Percentiles rank a stretch among this genome's conserved stretches.
phyloP scores from a whole-genome alignment of 2,329 filamentous ascomycete species.

The Colletotrichum sp. region DNA sequence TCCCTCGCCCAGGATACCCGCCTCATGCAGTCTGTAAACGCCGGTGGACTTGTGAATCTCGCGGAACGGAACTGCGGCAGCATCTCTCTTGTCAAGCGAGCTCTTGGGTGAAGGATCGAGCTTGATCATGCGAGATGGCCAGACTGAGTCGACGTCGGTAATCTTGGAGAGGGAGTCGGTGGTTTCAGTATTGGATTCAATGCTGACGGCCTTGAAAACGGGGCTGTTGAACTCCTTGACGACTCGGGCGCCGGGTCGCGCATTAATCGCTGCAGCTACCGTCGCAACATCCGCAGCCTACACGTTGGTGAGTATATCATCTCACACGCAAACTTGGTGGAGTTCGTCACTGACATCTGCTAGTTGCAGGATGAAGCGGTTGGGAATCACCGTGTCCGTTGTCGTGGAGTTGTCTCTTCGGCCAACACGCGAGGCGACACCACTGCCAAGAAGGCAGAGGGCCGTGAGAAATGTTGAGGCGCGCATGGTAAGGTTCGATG shows the following conservation, averaged over 20 bases:
- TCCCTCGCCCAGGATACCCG: constrained; percentile 30
- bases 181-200: not conserved
- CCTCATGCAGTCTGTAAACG: constrained; percentile 40
- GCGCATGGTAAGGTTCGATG: not conserved
- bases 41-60: constrained; percentile 41
- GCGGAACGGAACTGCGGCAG: not conserved
- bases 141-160: not conserved
- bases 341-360: not conserved
- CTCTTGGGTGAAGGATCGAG: not conserved
- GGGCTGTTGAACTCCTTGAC: not conserved
- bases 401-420: not conserved
- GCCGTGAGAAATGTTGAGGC: not conserved
- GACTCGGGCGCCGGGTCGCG: not conserved
- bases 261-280: not conserved
- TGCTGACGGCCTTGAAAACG: not conserved
- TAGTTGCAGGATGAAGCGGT: not conserved
- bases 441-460: not conserved
- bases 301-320: not conserved
- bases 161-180: not conserved
- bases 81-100: not conserved
- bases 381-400: not conserved
- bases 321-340: fast-evolving
- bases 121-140: not conserved
- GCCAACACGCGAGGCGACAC: not conserved
- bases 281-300: not conserved